Conservation (phyloP, 495 filamentous ascomycete species). For the Hypoxylon fuscum region DNA sequence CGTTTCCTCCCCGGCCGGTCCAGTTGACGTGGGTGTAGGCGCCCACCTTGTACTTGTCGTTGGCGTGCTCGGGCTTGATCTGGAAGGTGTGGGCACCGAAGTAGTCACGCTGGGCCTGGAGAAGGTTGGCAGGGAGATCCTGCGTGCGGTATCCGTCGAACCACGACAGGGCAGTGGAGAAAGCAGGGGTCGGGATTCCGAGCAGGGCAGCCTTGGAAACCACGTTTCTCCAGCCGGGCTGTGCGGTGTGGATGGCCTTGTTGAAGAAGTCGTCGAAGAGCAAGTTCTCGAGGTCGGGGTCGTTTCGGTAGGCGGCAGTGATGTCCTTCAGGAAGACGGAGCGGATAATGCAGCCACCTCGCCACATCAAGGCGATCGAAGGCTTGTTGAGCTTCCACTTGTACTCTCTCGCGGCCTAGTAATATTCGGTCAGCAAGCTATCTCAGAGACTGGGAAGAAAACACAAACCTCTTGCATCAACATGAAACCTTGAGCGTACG, state of each 20-base stretch:
- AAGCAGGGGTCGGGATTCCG: constrained; percentile 93
- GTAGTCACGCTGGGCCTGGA: constrained; percentile 99
- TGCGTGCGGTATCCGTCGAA: constrained; percentile 97
- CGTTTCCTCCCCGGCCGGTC: constrained; percentile 96
- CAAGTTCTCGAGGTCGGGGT: constrained; percentile 97
- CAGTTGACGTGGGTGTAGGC: constrained; percentile 99
- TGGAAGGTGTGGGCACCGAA: constrained; percentile 98
- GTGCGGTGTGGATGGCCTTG: constrained; percentile 95
- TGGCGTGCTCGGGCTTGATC: constrained; percentile 92
- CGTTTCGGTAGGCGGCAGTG: constrained; percentile 91
- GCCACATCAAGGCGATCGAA: constrained; percentile 99
- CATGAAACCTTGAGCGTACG: constrained; percentile 99
- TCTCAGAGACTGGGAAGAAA: not conserved
- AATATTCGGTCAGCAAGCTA: constrained; percentile 32
- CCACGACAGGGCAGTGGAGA: constrained; percentile 95
- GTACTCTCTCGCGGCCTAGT: constrained; percentile 90
- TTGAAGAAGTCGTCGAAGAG: constrained; percentile 99
- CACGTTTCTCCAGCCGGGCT: constrained; percentile 94
- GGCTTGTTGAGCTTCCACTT: constrained; percentile 99
- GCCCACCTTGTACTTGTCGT: constrained; percentile 81
- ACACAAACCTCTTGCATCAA: constrained; percentile 92
- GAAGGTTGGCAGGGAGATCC: constrained; percentile 94
- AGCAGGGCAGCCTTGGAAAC: constrained; percentile 90
- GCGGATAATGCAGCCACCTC: constrained; percentile 99
- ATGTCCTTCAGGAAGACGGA: constrained; percentile 99